These are phyloP conservation scores for Fusarium sulawesiense DNA, from an alignment of 2,329 filamentous ascomycete genomes.

Conservation along the genomic window DNA sequence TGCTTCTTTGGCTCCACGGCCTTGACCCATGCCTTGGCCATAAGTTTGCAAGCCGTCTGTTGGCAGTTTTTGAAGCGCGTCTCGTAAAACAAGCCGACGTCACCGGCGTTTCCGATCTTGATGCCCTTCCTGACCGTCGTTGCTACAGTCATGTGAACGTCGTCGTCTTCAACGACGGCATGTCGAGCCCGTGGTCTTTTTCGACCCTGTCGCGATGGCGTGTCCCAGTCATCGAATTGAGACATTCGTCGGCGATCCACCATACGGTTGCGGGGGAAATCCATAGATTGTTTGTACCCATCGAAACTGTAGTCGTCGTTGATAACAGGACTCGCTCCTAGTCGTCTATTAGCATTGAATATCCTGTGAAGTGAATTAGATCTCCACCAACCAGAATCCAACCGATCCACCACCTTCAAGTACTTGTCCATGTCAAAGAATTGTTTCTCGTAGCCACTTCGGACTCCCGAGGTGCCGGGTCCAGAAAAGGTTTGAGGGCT, in stretches of 20 bases:
- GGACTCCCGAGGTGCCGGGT: slow-evolving; percentile 52
- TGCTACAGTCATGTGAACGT: slow-evolving; percentile 53
- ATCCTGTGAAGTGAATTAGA: not conserved
- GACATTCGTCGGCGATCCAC: slow-evolving; percentile 50
- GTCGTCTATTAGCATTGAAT: slow-evolving; percentile 18
- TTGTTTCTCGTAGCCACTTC: slow-evolving; percentile 54
- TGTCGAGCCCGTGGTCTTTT: slow-evolving; percentile 53
- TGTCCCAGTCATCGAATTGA: slow-evolving; percentile 50
- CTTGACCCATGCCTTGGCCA: slow-evolving; percentile 82
- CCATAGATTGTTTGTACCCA: slow-evolving; percentile 43
- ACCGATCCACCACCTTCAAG: slow-evolving; percentile 52
- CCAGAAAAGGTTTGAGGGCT: slow-evolving; percentile 59
- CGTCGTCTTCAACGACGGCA: slow-evolving; percentile 55
- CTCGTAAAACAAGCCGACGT: slow-evolving; percentile 70
- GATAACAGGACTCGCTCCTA: slow-evolving; percentile 50
- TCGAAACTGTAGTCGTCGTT: slow-evolving; percentile 50
- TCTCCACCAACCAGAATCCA: slow-evolving; percentile 53
- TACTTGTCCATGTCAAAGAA: slow-evolving; percentile 62
- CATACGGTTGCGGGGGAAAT: slow-evolving; percentile 44
- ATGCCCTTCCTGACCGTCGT: slow-evolving; percentile 57
- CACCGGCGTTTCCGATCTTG: slow-evolving; percentile 64
- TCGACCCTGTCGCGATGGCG: slow-evolving; percentile 45
- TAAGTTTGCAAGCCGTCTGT: slow-evolving; percentile 76
- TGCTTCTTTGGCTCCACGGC: slow-evolving; percentile 82
- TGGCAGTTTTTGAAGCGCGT: slow-evolving; percentile 73